Evolutionary conservation across 2,329 filamentous ascomycete genomes (phyloP).

Genomic region (Phyllosticta citribraziliensis): DNA sequence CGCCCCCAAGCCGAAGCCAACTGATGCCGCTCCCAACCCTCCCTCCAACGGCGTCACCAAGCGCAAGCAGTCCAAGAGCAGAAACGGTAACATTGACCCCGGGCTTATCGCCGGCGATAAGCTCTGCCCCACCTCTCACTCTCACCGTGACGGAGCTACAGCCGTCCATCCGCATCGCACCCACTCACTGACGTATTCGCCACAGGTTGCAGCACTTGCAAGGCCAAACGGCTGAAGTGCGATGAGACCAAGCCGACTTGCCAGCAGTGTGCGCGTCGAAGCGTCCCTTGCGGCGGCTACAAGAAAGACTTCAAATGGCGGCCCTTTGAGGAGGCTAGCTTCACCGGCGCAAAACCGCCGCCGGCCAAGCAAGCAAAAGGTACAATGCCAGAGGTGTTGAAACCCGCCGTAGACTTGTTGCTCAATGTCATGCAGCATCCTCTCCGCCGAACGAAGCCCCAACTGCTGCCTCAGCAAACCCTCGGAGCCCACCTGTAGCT

Average conservation of each 20-base stretch:
- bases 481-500: conserved; percentile 4
- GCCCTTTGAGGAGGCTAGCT: conserved; percentile 55
- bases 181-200: background rate
- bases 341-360: conserved; percentile 33
- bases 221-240: conserved; percentile 63
- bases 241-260: conserved; percentile 63
- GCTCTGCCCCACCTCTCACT: background rate
- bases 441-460: conserved; percentile 5
- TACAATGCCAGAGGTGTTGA: background rate
- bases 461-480: background rate
- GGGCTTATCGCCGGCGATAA: conserved; percentile 16
- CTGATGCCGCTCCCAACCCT: background rate
- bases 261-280: conserved; percentile 55
- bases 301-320: conserved; percentile 70
- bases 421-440: conserved; percentile 12
- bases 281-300: conserved; percentile 59
- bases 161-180: background rate
- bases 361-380: conserved; percentile 9
- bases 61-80: conserved; percentile 65
- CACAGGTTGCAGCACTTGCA: conserved; percentile 62
- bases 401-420: background rate
- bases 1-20: conserved; percentile 1
- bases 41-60: conserved; percentile 37
- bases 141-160: background rate
- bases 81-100: conserved; percentile 49